Percentiles rank a stretch among this genome's conserved stretches.
These are phyloP conservation scores for Citrullus mucosospermus DNA, from an alignment of 306 rosid genomes.

Conservation along the genomic window DNA sequence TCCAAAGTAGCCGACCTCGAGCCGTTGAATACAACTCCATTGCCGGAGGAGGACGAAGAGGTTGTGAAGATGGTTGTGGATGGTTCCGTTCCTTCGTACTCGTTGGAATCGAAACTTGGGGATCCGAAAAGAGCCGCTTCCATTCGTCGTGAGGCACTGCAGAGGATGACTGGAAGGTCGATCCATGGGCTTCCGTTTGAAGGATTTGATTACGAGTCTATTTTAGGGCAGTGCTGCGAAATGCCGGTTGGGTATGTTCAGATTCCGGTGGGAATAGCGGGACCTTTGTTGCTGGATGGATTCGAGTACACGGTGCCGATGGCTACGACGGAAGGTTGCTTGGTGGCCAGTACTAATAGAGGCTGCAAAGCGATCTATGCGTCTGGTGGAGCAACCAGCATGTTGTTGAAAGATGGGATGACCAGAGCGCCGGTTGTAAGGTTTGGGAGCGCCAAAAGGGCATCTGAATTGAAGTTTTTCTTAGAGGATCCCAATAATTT, in stretches of 20 bases:
- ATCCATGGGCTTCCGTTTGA: slow-evolving; percentile 1
- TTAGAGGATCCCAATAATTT: slow-evolving; percentile 1
- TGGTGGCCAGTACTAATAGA: slow-evolving; percentile 12
- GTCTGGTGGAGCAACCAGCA: slow-evolving; percentile 8
- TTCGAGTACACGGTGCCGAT: slow-evolving; percentile 9
- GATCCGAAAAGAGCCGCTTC: neutral
- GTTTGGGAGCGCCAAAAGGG: slow-evolving; percentile 8
- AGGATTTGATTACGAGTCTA: slow-evolving; percentile 9
- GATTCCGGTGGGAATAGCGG: slow-evolving; percentile 12
- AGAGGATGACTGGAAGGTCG: slow-evolving; percentile 6
- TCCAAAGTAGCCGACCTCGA: neutral
- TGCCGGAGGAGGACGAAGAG: slow-evolving; percentile 4
- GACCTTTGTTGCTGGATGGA: slow-evolving; percentile 10
- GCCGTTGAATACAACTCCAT: neutral
- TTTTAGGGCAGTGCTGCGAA: slow-evolving; percentile 14
- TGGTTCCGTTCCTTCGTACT: slow-evolving; percentile 3
- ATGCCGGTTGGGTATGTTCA: slow-evolving; percentile 12
- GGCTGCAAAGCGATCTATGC: slow-evolving; percentile 9
- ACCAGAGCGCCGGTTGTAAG: slow-evolving; percentile 14
- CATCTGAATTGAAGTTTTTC: slow-evolving; percentile 9
- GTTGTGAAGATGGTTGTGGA: slow-evolving; percentile 2
- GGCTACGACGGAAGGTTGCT: slow-evolving; percentile 12
- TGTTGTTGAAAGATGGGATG: slow-evolving; percentile 8
- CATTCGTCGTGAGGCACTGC: slow-evolving; percentile 6
- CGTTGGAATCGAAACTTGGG: slow-evolving; percentile 5